Base-by-base conservation (phyloP, 768 basidiomycete genomes). In the Lactifluus echinatus region DNA sequence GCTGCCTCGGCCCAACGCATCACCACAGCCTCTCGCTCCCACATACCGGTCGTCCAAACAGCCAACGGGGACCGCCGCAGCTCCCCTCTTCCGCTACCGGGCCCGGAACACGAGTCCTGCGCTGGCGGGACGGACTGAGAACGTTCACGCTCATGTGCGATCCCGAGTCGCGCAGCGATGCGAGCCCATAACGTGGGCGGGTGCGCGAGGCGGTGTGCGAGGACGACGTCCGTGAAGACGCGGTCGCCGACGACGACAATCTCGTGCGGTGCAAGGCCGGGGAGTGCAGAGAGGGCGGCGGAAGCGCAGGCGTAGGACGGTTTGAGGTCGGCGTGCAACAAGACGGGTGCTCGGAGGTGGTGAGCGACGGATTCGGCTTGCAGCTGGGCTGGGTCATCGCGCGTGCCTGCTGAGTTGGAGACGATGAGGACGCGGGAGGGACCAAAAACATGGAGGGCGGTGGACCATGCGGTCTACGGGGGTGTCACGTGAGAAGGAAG, bases 391-490 rank as follows among this genome's bases (percentile, higher is more conserved):
- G 84, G 74, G 61, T 91, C 90, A 55, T 83, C 76, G 55, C 74
- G 78, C 24, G 90, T 88, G 1, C 95, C 94, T 0, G 92, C 92
- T 19, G 94, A 93, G 68, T 99, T 99, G 69, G 89, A 92, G 33
- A 98, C 94, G 45, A 98, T 82, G 59, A 99, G 73, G 5, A 99
- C 80, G 58, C 91, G 87, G 0, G 77, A 78, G 24, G 82, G 76
- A 0, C 89, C 89, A 64, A 98, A 97, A 0, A 79, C 76, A 42
- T 77, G 69, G 43, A 82, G 73, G 50, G 92, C 87, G 63, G 83
- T 77, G 28, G 73, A 67, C 93, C 93, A 97, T 7, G 88, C 80
- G 11, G 79, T 75, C 87, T 90, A n/a, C n/a, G n/a, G n/a, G n/a
- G n/a, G n/a, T n/a, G n/a, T n/a, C n/a, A n/a, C n/a, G n/a, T n/a